These are phyloP conservation scores for Phytopythium litorale DNA, from an alignment of 352 stramenopile species.

Conservation along the genomic window DNA sequence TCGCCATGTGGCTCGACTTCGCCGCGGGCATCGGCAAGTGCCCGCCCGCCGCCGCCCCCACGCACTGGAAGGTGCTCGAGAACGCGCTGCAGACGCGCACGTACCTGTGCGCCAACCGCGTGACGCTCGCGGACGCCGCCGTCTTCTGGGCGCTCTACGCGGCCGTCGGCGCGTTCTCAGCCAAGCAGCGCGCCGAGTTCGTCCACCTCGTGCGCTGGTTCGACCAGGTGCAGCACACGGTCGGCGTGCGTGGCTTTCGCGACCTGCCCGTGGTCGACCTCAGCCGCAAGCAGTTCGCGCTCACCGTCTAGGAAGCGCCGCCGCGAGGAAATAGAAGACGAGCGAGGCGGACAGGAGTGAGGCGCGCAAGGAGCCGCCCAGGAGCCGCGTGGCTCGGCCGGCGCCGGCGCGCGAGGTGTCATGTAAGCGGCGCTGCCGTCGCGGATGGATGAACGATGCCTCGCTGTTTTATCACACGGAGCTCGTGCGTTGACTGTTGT, in stretches of 20 bases:
- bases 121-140: constrained; percentile 74
- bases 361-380: not conserved
- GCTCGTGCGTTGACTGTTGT: not conserved
- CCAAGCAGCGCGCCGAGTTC: constrained; percentile 41
- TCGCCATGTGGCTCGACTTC: constrained; percentile 79
- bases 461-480: not conserved
- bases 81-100: constrained; percentile 45
- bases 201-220: constrained; percentile 78
- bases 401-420: not conserved
- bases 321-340: not conserved
- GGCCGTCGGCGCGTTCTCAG: constrained; percentile 32
- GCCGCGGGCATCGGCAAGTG: constrained; percentile 43
- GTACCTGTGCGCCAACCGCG: constrained; percentile 63
- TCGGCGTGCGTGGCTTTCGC: constrained; percentile 77
- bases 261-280: constrained; percentile 63
- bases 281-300: constrained; percentile 38
- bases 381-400: too few relatives aligned
- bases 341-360: not conserved
- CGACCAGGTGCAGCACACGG: constrained; percentile 84
- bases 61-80: constrained; percentile 70
- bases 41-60: constrained; percentile 22
- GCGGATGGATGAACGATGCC: not conserved
- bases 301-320: constrained; percentile 55
- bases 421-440: not conserved
- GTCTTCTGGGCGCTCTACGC: constrained; percentile 66